Conservation (phyloP, 768 basidiomycete species). For the Punctularia strigosozonata region DNA sequence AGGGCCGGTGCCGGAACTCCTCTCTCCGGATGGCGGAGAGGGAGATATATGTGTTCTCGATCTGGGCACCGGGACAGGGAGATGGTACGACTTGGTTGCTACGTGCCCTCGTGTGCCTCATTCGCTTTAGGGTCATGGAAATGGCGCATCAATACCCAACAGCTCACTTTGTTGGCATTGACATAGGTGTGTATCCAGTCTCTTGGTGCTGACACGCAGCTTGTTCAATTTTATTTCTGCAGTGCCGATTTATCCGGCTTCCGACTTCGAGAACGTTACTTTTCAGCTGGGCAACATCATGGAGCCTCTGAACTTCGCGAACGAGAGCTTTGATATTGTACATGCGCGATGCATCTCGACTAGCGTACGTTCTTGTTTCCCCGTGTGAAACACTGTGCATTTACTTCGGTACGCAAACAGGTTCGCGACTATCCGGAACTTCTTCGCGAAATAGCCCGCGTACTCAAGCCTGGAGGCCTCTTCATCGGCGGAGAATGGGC, state of each 20-base stretch:
- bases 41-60: slow-evolving; percentile 53
- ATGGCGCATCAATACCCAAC: slow-evolving; percentile 58
- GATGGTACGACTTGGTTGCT: slow-evolving; percentile 38
- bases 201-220: slow-evolving; percentile 1
- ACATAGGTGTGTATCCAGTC: slow-evolving; percentile 49
- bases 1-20: slow-evolving; percentile 44
- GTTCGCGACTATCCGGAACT: slow-evolving; percentile 40
- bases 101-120: slow-evolving; percentile 10
- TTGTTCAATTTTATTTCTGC: slow-evolving; percentile 1
- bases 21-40: slow-evolving; percentile 28
- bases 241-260: slow-evolving; percentile 66
- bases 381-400: not conserved
- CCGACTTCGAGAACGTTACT: slow-evolving; percentile 45
- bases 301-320: slow-evolving; percentile 34
- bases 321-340: slow-evolving; percentile 51
- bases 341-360: slow-evolving; percentile 51
- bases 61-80: slow-evolving; percentile 65
- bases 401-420: slow-evolving; percentile 24
- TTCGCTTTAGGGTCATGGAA: slow-evolving; percentile 49
- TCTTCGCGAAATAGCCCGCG: slow-evolving; percentile 45
- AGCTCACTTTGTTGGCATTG: slow-evolving; percentile 57
- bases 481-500: slow-evolving; percentile 57
- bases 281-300: slow-evolving; percentile 63
- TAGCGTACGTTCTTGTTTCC: slow-evolving; percentile 35
- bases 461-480: slow-evolving; percentile 61